phyloP scores from a whole-genome alignment of 176 grass and related monocot genomes.

The Eleusine indica region DNA sequence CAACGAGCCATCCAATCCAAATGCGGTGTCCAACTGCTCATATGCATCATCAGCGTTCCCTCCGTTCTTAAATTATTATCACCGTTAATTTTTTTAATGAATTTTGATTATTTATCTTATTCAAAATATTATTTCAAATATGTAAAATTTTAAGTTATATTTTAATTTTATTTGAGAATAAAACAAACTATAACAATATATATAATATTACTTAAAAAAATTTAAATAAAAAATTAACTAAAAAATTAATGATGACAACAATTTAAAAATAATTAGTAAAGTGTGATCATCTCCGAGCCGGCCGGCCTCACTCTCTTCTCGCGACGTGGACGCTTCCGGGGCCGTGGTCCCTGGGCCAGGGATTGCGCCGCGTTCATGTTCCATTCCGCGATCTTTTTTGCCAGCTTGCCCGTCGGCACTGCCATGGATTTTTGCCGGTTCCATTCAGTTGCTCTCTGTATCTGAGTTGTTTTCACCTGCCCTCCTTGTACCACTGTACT shows the following conservation, averaged over 20 bases:
- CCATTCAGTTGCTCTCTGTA: not conserved
- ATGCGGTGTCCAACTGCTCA: constrained; percentile 29
- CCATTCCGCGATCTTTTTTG: not conserved
- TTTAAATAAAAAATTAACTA: too few species aligned
- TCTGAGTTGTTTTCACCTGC: not conserved
- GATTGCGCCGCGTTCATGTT: not conserved
- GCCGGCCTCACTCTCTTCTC: not conserved
- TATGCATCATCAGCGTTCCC: not conserved
- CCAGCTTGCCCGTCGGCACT: not conserved
- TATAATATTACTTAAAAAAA: too few species aligned
- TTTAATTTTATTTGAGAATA: too few species aligned
- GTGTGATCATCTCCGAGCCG: not conserved
- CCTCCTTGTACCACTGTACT: not conserved
- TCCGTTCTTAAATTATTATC: too few species aligned
- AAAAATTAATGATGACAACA: too few species aligned
- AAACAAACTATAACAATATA: too few species aligned
- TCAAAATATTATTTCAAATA: too few species aligned
- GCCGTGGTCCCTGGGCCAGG: not conserved
- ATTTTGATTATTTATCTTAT: too few species aligned
- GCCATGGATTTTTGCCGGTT: not conserved
- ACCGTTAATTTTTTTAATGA: too few species aligned
- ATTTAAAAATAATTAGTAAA: too few species aligned
- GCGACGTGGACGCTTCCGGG: not conserved
- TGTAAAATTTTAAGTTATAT: too few species aligned
- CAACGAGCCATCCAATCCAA: not conserved